Evolutionary conservation across 2,329 filamentous ascomycete species (phyloP).

Genomic region (Colletotrichum incanum): DNA sequence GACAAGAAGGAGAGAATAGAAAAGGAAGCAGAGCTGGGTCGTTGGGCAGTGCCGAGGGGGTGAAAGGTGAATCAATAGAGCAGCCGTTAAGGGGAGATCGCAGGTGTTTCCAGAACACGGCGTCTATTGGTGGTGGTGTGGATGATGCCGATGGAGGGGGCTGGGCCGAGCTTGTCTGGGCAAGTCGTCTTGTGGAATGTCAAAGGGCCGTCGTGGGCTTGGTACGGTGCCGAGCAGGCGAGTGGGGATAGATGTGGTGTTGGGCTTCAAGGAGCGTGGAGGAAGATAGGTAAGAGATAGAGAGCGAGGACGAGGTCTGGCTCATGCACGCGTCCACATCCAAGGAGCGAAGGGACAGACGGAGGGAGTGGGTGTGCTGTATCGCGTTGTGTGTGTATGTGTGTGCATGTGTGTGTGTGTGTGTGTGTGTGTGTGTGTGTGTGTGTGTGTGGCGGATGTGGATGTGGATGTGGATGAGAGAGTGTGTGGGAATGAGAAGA

Average conservation of each 20-base stretch:
- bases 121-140: constrained; percentile 38
- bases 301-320: constrained; percentile 28
- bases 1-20: constrained; percentile 26
- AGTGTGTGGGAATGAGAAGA: not conserved
- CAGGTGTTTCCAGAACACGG: constrained; percentile 43
- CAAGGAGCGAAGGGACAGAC: not conserved
- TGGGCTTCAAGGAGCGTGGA: constrained; percentile 33
- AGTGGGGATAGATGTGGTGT: not conserved
- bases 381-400: not conserved
- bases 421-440: not conserved
- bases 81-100: constrained; percentile 39
- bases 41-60: constrained; percentile 21
- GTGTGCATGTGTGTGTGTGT: not conserved
- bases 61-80: constrained; percentile 17
- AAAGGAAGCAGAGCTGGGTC: constrained; percentile 13
- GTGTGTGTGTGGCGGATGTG: constrained; percentile 5
- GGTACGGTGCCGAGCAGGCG: not conserved
- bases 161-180: constrained; percentile 9
- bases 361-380: not conserved
- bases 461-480: not conserved
- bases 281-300: constrained; percentile 18
- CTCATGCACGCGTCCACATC: constrained; percentile 33
- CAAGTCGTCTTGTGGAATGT: not conserved
- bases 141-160: constrained; percentile 9
- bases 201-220: not conserved